Evolutionary conservation across 441 rosid species (phyloP), one percentile per base, ranked within the genome.

Genomic region (Pelargonium exstipulatum): DNA sequence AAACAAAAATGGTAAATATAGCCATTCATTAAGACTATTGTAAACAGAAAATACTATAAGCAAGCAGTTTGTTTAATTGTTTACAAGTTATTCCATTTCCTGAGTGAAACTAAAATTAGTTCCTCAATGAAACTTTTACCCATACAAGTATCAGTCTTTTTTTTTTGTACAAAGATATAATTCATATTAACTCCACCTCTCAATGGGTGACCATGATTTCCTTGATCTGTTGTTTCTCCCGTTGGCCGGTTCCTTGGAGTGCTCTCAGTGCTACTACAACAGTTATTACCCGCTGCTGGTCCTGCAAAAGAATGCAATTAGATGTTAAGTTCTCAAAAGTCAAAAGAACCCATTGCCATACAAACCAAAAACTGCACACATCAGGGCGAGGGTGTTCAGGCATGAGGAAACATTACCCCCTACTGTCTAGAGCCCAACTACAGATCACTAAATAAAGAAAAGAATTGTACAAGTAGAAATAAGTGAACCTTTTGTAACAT

Each of bases 221-320:
- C 86, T 65, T 73, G 93, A 17, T 90, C 88, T 64, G 77, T 73
- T 60, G 79, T 68, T 71, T 91, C 91, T 49, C 75, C 78, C 42
- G 18, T 65, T 32, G 78, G 67, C 68, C 45, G 83, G 67, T 83
- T 75, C 79, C 80, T 84, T 12, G 85, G 87, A 71, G 85, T 83
- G 74, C 88, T 84, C 73, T 86, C 92, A 46, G 83, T 80, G 75
- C 94, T 85, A 78, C 92, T 90, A 74, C 87, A 86, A 68, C 80
- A 84, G 75, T 90, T 89, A 79, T 83, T 90, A 72, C 76, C 81
- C 20, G 61, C 73, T 62, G 69, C 65, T 53, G 86, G 70, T 37
- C 81, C 92, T 87, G 80, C 71, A 78, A 76, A 78, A 26, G 61
- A 73, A 66, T 9, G 43, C 58, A 55, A 68, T 14, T 6, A 66